A percentile compares a stretch with the other conserved stretches of the same genome.
These are phyloP conservation scores for Boletales sp. DNA, from an alignment of 768 basidiomycete genomes.

Conservation along the genomic window DNA sequence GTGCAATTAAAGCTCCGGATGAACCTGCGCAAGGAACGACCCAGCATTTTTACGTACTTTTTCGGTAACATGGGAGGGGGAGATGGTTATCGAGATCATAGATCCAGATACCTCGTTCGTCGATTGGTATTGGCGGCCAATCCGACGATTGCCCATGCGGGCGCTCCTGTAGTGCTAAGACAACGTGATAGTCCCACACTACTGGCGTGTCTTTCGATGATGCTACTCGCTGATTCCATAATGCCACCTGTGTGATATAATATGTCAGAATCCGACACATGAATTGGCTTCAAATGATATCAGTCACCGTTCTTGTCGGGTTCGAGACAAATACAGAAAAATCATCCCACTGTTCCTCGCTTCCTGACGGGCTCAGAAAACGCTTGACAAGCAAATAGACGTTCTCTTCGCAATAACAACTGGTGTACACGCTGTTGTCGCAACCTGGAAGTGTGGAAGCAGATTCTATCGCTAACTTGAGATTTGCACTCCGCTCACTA, in stretches of 20 bases:
- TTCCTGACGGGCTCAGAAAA: conserved; percentile 33
- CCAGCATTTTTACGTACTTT: conserved; percentile 35
- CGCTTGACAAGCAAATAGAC: conserved; percentile 53
- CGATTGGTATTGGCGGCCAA: not conserved
- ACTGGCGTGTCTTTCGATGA: conserved; percentile 36
- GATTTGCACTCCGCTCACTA: conserved; percentile 22
- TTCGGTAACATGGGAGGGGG: conserved; percentile 47
- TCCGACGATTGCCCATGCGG: not conserved
- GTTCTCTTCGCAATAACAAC: conserved; percentile 72
- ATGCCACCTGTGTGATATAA: conserved; percentile 45
- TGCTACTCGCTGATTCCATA: conserved; percentile 58
- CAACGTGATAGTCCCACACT: conserved; percentile 76
- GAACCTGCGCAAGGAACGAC: conserved; percentile 7
- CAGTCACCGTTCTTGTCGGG: conserved; percentile 47
- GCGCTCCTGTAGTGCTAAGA: conserved; percentile 49
- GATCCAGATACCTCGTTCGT: conserved; percentile 44
- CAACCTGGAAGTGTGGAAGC: conserved; percentile 21
- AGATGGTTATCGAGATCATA: conserved; percentile 67
- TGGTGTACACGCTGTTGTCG: conserved; percentile 45
- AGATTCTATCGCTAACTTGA: conserved; percentile 3
- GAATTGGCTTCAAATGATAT: conserved; percentile 5
- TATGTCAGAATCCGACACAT: not conserved
- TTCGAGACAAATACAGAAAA: conserved; percentile 63
- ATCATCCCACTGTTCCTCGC: conserved; percentile 43
- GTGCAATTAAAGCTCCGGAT: conserved; percentile 15